Evolutionary conservation across 1,284 basidiomycete genomes (phyloP), one percentile per base, ranked within the genome.

Genomic region (Fomitiporia mediterranea): DNA sequence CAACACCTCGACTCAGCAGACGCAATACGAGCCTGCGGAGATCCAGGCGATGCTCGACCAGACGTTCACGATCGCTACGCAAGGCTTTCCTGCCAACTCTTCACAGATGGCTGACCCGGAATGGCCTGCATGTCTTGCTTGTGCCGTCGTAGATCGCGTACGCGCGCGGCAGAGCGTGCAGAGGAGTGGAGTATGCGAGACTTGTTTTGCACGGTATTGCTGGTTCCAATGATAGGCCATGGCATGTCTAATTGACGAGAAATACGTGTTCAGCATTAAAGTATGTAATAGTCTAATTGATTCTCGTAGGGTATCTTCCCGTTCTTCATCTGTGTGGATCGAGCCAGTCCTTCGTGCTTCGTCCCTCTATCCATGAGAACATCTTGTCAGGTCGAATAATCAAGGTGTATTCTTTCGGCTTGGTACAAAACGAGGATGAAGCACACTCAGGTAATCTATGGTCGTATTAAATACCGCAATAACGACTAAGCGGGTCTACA

Each of bases 21-120:
- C 64, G 5, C 30, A 64, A 3, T 78, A 74, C 54, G 34, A 55
- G 8, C 27, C 57, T 2, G 64, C 63, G 13, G 57, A 73, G 59
- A 61, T 74, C 21, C 69, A 73, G 59, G 68, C 62, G 7, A 73
- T 79, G 68, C 65, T 79, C 3, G 64, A 69, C 53, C 74, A 80
- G 64, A 66, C 66, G 13, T 74, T 70, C 60, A 62, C 60, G 19
- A 68, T 74, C 34, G 69, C 73, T 13, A 76, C 72, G 25, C 75
- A 77, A 60, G 77, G 74, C 4, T 67, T 66, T 8, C 67, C 68
- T 0, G 40, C 57, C 15, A 32, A 53, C 7, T 11, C 58, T 0
- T 61, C 51, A 7, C 37, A 48, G 21, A 46, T 42, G 3, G 64
- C 40, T 7, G 76, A 79, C 37, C 64, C 65, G 1, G 65, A 74